Conservation (phyloP, 2,329 filamentous ascomycete species). For the Fusarium tjaetaba region DNA sequence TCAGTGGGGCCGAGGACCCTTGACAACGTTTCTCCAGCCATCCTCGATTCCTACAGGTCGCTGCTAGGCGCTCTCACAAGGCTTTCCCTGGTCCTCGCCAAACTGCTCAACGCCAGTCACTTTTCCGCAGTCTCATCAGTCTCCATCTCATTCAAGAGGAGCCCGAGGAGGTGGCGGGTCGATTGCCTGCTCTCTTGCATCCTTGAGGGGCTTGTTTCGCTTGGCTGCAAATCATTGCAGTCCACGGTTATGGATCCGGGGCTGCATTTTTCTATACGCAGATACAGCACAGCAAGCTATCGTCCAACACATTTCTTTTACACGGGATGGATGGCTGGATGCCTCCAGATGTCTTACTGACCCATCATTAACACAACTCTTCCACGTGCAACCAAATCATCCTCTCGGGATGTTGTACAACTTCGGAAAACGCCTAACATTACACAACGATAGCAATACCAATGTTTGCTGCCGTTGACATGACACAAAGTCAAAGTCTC, state of each 20-base stretch:
- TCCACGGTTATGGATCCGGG: slow-evolving; percentile 24
- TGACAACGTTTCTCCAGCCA: slow-evolving; percentile 20
- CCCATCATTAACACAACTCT: not conserved
- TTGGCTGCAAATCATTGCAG: slow-evolving; percentile 38
- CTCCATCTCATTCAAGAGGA: not conserved
- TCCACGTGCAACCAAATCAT: not conserved
- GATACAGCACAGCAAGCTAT: slow-evolving; percentile 18
- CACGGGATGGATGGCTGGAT: not conserved
- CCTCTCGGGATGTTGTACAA: not conserved
- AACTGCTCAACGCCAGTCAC: slow-evolving; percentile 17
- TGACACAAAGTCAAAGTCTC: not conserved
- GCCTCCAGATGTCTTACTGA: not conserved
- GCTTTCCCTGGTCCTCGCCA: slow-evolving; percentile 11
- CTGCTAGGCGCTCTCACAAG: slow-evolving; percentile 17
- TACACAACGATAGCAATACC: not conserved
- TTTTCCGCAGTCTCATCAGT: not conserved
- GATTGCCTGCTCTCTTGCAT: slow-evolving; percentile 6
- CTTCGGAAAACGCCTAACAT: not conserved
- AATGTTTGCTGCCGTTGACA: not conserved
- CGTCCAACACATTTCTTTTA: slow-evolving; percentile 2
- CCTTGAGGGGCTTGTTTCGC: slow-evolving; percentile 28
- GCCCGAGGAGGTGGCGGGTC: slow-evolving; percentile 15
- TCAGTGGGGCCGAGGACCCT: slow-evolving; percentile 51
- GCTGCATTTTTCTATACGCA: slow-evolving; percentile 9
- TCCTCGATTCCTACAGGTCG: slow-evolving; percentile 16